Evolutionary conservation across 768 basidiomycete species (phyloP).

Genomic region (Auricularia sp.): DNA sequence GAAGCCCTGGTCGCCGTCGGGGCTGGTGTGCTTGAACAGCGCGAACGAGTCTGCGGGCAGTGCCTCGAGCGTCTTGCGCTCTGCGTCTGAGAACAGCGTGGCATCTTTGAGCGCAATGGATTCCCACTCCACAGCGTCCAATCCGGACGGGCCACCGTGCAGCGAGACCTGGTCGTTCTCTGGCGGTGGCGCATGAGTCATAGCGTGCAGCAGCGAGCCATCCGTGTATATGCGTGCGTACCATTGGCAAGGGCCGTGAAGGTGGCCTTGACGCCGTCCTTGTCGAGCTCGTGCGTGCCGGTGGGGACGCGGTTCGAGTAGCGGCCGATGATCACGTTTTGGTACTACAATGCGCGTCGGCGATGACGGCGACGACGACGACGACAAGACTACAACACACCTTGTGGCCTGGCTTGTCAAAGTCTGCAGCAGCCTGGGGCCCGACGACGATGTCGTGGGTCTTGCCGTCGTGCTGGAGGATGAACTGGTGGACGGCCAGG

Average conservation of each 20-base stretch:
- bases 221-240: constrained; percentile 11
- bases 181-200: neutral
- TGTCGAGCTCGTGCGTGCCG: constrained; percentile 42
- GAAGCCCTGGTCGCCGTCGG: constrained; percentile 64
- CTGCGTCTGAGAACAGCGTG: constrained; percentile 47
- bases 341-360: constrained; percentile 29
- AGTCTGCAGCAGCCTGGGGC: constrained; percentile 52
- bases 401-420: constrained; percentile 37
- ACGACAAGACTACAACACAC: neutral
- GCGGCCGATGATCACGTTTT: constrained; percentile 62
- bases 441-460: constrained; percentile 72
- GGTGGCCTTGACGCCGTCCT: constrained; percentile 40
- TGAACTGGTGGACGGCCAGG: constrained; percentile 56
- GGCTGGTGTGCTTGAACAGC: constrained; percentile 48
- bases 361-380: neutral
- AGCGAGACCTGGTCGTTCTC: constrained; percentile 42
- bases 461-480: constrained; percentile 61
- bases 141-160: constrained; percentile 62
- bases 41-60: constrained; percentile 30
- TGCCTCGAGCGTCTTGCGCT: constrained; percentile 30
- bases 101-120: constrained; percentile 19
- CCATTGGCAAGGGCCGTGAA: constrained; percentile 35
- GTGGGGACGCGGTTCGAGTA: constrained; percentile 66
- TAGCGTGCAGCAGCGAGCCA: neutral
- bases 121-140: constrained; percentile 47